phyloP scores from a whole-genome alignment of 495 filamentous ascomycete genomes.

The Eremomyces bilateralis region DNA sequence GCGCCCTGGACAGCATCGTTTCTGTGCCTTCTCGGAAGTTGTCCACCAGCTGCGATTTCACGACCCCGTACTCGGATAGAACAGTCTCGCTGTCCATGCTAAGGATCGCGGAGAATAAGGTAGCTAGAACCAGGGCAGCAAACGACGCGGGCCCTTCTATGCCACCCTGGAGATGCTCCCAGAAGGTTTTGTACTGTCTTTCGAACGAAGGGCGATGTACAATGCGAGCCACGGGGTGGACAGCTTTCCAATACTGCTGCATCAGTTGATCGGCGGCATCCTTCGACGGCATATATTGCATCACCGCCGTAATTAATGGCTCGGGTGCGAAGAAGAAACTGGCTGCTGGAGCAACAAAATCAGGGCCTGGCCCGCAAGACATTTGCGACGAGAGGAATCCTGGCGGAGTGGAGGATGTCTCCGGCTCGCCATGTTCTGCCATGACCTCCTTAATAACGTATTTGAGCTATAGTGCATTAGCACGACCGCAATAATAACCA shows the following conservation, averaged over 20 bases:
- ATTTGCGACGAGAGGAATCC: conserved; percentile 4
- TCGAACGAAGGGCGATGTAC: conserved; percentile 45
- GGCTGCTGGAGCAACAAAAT: conserved; percentile 26
- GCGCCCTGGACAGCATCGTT: conserved; percentile 37
- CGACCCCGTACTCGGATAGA: conserved; percentile 25
- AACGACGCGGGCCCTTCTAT: conserved; percentile 34
- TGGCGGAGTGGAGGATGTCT: too few species aligned
- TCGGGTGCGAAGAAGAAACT: conserved; percentile 43
- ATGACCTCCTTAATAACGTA: too few species aligned
- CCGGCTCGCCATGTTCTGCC: too few species aligned
- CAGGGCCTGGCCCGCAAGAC: conserved; percentile 15
- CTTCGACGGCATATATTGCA: conserved; percentile 32
- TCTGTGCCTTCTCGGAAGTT: conserved; percentile 42
- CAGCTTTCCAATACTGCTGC: conserved; percentile 38
- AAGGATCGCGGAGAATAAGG: conserved; percentile 43
- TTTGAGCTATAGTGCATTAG: too few species aligned
- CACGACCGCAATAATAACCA: too few species aligned
- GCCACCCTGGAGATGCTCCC: conserved; percentile 29
- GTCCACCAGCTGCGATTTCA: conserved; percentile 30
- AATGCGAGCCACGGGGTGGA: conserved; percentile 42
- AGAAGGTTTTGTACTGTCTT: conserved; percentile 36
- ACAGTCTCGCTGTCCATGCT: conserved; percentile 34
- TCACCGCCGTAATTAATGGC: conserved; percentile 24
- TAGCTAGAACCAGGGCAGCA: conserved; percentile 43
- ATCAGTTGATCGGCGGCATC: conserved; percentile 32